Evolutionary conservation across 805 yeast species (phyloP).

Genomic region (Myxozyma mucilagina): DNA sequence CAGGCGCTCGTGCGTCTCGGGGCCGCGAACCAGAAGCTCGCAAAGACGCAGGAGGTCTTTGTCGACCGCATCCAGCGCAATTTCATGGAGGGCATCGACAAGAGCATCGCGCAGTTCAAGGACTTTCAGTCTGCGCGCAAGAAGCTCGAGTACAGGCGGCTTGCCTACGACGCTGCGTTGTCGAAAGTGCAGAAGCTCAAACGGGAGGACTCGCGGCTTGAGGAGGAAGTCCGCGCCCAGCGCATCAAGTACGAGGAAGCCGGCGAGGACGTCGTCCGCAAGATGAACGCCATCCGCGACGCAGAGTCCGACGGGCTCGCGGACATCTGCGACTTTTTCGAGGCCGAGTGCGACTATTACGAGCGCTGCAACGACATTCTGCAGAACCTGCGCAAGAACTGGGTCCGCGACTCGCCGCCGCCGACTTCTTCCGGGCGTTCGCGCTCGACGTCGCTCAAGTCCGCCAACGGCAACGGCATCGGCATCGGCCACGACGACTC

Average conservation of each 20-base stretch:
- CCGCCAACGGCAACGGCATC: slow-evolving; percentile 9
- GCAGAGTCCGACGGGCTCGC: slow-evolving; percentile 28
- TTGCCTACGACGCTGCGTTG: slow-evolving; percentile 35
- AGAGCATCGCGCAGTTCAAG: slow-evolving; percentile 31
- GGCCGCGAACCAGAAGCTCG: slow-evolving; percentile 31
- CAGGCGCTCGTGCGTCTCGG: slow-evolving; percentile 32
- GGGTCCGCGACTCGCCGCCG: slow-evolving; percentile 24
- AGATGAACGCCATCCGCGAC: slow-evolving; percentile 33
- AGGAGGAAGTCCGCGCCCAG: slow-evolving; percentile 36
- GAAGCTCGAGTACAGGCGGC: slow-evolving; percentile 34
- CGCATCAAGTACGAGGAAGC: slow-evolving; percentile 34
- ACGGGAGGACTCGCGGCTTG: slow-evolving; percentile 34
- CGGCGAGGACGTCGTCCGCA: slow-evolving; percentile 33
- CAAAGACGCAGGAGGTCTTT: slow-evolving; percentile 30
- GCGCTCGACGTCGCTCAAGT: slow-evolving; percentile 22
- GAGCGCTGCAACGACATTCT: slow-evolving; percentile 28
- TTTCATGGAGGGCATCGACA: slow-evolving; percentile 30
- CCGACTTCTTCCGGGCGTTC: slow-evolving; percentile 25
- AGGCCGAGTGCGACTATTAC: slow-evolving; percentile 32
- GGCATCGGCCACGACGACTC: slow-evolving; percentile 19
- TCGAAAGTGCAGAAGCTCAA: slow-evolving; percentile 31
- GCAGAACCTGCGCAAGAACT: slow-evolving; percentile 21
- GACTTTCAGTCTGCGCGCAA: slow-evolving; percentile 31
- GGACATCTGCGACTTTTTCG: slow-evolving; percentile 30
- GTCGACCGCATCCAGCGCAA: slow-evolving; percentile 31